Base-by-base conservation (phyloP, 148 eudicot genomes). In the Amaranthus hypochondriacus region DNA sequence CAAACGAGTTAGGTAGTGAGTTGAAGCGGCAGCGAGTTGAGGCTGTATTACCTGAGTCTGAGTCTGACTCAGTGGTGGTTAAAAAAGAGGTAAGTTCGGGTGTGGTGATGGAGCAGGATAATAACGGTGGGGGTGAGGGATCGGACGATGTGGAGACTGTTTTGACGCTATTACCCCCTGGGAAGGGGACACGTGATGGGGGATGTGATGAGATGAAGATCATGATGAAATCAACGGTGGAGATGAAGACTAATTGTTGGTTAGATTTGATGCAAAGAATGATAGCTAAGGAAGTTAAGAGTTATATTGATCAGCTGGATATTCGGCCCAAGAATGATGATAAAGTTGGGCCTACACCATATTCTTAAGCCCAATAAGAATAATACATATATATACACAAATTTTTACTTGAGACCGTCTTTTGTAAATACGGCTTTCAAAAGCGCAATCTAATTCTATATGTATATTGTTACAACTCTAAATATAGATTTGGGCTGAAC, bases 101-200 rank as follows among this genome's bases (percentile, higher is more conserved):
- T 13, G 62, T 10, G 48, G 56, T 39, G 4, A 4, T n/a, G 48
- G 72, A 64, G n/a, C 64, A 56, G 28, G 62, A 56, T 2, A 67
- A 43, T 11, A 70, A 64, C 5, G 73, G 44, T 56, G 71, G 62
- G 62, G 77, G 39, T 42, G 66, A 42, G 55, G 73, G 68, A 50
- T 71, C 62, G 54, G 76, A 73, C 0, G 83, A 44, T 63, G 79
- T 81, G 0, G 84, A 78, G 56, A 86, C 89, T 4, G 9, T 72
- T 67, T 73, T 89, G 69, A 81, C 84, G 28, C 48, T 89, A 70
- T 63, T 74, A 75, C 90, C 87, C 5, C 87, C 87, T 0, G 90
- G 92, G 18, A 75, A 53, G 70, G 65, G 8, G 74, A 49, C 61
- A 52, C 71, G 66, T 49, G 73, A 14, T 64, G 77, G 14, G 47